Conservation (phyloP, 768 basidiomycete species). For the Lentinula boryana region DNA sequence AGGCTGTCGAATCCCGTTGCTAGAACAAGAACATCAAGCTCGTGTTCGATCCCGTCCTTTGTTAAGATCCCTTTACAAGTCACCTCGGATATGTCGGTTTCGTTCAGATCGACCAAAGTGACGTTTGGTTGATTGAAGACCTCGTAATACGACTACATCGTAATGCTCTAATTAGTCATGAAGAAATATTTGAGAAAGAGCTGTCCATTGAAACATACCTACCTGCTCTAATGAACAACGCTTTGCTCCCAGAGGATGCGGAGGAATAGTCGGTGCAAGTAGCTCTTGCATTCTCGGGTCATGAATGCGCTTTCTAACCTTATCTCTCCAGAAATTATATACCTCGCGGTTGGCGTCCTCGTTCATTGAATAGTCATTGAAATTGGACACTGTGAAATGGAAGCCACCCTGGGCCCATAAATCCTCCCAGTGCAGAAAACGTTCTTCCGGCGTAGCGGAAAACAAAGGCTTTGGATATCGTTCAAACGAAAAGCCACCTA, state of each 20-base stretch:
- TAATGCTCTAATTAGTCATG: not conserved
- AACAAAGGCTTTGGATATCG: not conserved
- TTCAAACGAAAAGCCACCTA: slow-evolving; percentile 2
- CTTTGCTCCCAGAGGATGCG: slow-evolving; percentile 4
- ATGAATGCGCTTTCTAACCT: not conserved
- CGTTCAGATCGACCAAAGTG: slow-evolving; percentile 10
- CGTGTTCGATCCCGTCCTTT: slow-evolving; percentile 7
- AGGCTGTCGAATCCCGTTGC: slow-evolving; percentile 15
- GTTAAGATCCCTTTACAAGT: slow-evolving; percentile 10
- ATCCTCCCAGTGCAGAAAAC: slow-evolving; percentile 8
- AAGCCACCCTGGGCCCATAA: slow-evolving; percentile 11
- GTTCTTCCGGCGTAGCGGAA: slow-evolving; percentile 10
- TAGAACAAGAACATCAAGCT: slow-evolving; percentile 12
- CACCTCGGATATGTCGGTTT: slow-evolving; percentile 10
- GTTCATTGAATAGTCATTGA: not conserved
- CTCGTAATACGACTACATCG: slow-evolving; percentile 4
- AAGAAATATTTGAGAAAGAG: not conserved
- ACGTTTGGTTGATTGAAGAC: slow-evolving; percentile 13
- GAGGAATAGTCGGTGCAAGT: not conserved
- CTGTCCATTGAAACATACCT: not conserved
- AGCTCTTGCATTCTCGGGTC: not conserved
- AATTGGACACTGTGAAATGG: slow-evolving; percentile 1
- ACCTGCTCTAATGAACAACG: slow-evolving; percentile 3
- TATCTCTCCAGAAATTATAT: slow-evolving; percentile 7
- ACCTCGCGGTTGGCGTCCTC: slow-evolving; percentile 1